Base-by-base conservation (phyloP, 2,329 filamentous ascomycete species). In the Metarhizium guizhouense region DNA sequence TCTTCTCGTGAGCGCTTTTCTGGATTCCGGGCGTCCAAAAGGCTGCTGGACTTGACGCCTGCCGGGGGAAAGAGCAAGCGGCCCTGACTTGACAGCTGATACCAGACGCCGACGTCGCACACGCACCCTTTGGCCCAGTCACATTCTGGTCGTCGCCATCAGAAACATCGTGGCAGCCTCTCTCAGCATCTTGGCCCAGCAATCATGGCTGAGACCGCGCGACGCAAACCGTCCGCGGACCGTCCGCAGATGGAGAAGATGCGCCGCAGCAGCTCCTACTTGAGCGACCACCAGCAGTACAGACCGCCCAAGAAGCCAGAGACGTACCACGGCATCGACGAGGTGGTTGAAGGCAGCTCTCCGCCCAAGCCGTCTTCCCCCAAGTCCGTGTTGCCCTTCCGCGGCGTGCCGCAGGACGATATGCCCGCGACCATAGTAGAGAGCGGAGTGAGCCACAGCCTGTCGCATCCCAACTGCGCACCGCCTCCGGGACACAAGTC, bases 281-380 rank as follows among this genome's bases (percentile, higher is more conserved):
- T 85, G 56, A 76, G 77, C 66, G 82, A 85, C 61, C 80, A 85
- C 63, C 82, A 85, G 67, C 81, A 85, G 64, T 84, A 83, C 61
- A 80, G 82, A 51, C 79, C 80, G 34, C 80, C 81, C 11, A 70
- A 72, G 57, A 74, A 75, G 58, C 74, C 78, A 50, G 81, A 84
- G 32, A 74, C 72, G 56, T 76, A 80, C 65, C 81, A 82, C 59
- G 82, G 82, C 59, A 86, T 86, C 62, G 83, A 86, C 65, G 83
- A 81, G 49, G 81, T 86, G 16, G 78, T 86, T 53, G 83, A 86
- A 67, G 79, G 82, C 57, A 63, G 77, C 36, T 70, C 72, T 58
- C 67, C 67, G 34, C 66, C 70, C 38, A 67, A 66, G 45, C 64
- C 69, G 20, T 65, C 71, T 30, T 66, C 72, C 51, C 68, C 75